Percentiles rank a stretch among this genome's conserved stretches.
Evolutionary conservation across 208 protist species (phyloP).

Genomic region (Balamuthia mandrillaris): DNA sequence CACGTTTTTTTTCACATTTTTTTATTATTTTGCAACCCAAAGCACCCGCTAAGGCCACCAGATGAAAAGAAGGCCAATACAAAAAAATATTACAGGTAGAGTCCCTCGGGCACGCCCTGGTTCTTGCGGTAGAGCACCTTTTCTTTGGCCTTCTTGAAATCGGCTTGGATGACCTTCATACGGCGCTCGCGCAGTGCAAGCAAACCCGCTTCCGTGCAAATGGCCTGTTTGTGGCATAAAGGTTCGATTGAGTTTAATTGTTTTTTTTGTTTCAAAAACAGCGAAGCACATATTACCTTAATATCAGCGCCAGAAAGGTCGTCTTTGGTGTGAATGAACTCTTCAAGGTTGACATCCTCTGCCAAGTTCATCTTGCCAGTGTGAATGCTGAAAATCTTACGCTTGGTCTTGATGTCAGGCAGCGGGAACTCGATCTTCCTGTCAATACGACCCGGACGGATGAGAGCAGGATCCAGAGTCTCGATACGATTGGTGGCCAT

Average conservation of each 20-base stretch:
- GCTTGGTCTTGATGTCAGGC: constrained; percentile 97
- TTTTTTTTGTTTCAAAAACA: neutral
- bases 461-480: constrained; percentile 99
- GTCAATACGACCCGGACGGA: constrained; percentile 98
- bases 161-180: constrained; percentile 98
- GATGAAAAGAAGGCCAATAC: too few relatives aligned
- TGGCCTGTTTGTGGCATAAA: constrained; percentile 87
- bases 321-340: constrained; percentile 99
- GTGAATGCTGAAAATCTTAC: constrained; percentile 99
- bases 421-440: constrained; percentile 99
- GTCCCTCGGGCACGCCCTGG: constrained; percentile 92
- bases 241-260: neutral
- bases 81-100: constrained; percentile 96
- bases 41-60: too few relatives aligned
- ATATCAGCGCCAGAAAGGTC: constrained; percentile 99
- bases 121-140: constrained; percentile 99
- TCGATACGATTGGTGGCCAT: constrained; percentile 85
- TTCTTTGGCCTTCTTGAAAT: constrained; percentile 99
- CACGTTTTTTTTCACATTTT: too few relatives aligned
- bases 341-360: constrained; percentile 97
- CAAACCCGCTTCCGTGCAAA: constrained; percentile 99
- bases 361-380: constrained; percentile 97
- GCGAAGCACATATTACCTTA: constrained; percentile 78
- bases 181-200: constrained; percentile 97
- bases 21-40: too few relatives aligned